These are phyloP conservation scores for Santalum album DNA, from an alignment of 164 flowering plant genomes.

Conservation along the genomic window DNA sequence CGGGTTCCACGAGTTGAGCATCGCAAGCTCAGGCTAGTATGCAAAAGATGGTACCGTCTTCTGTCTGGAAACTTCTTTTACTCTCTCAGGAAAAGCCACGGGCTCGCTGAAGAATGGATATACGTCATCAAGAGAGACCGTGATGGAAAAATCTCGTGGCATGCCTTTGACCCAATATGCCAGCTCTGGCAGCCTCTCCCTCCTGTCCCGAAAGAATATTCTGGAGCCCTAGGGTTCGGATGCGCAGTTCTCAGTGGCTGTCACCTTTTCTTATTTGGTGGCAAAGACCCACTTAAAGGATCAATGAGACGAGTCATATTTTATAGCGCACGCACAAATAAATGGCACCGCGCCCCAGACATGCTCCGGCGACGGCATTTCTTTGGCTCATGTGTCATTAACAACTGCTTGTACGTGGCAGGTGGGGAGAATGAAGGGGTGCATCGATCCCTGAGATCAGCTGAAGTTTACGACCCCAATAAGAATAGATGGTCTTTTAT, in stretches of 20 bases:
- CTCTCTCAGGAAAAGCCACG: conserved; percentile 62
- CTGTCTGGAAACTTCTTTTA: conserved; percentile 70
- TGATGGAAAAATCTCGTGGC: conserved; percentile 74
- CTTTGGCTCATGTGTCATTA: conserved; percentile 78
- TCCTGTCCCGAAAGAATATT: conserved; percentile 70
- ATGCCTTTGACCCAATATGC: conserved; percentile 74
- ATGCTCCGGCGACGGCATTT: conserved; percentile 73
- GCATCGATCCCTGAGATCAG: conserved; percentile 58
- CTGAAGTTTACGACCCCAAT: conserved; percentile 79
- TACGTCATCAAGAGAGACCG: conserved; percentile 71
- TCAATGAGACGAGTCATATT: conserved; percentile 77
- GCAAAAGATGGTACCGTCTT: conserved; percentile 85
- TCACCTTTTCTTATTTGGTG: conserved; percentile 77
- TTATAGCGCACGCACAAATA: conserved; percentile 75
- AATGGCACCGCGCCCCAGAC: conserved; percentile 94
- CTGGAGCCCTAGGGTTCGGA: conserved; percentile 70
- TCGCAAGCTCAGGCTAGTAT: conserved; percentile 65
- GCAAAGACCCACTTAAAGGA: conserved; percentile 68
- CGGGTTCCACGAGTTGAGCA: conserved; percentile 74
- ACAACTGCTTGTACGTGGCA: conserved; percentile 81
- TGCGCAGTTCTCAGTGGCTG: conserved; percentile 81
- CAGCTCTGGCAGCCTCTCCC: conserved; percentile 90
- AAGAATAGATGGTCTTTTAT: conserved; percentile 75
- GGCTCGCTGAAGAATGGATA: conserved; percentile 80
- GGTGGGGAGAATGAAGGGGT: conserved; percentile 83